Base-by-base conservation (phyloP, 2,329 filamentous ascomycete species). In the Fusarium torulosum region DNA sequence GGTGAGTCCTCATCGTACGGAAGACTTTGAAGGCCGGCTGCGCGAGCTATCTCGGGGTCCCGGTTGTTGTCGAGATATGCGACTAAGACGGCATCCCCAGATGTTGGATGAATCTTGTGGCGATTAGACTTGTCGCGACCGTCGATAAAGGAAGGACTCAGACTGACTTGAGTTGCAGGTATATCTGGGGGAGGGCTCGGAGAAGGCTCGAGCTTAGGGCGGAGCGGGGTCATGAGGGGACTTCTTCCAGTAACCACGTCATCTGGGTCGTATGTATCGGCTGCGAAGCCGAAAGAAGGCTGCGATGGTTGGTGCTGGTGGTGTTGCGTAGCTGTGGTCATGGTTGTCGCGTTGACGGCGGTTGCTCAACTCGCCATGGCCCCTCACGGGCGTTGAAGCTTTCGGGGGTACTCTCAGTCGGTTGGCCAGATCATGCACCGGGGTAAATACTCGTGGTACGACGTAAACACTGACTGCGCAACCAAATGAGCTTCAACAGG, bases 71-170 rank as follows among this genome's bases (percentile, higher is more conserved):
- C 86, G 81, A 94, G 84, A 76, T 84, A 82, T 58, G 81, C 79
- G 66, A 95, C 84, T 77, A 95, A 83, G 67, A 92, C 88, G 70
- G 83, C 86, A 84, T 91, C 88, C 71, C 86, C 87, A 75, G 86
- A 86, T 72, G 81, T 87, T 41, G 85, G 81, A 68, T 78, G 82
- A 64, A 84, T 79, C 85, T 87, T 88, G 72, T 75, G 81, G 67
- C 78, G 79, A 83, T 81, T 79, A 82, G 82, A 83, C 75, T 81
- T 82, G 76, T 78, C 75, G 85, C 84, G 71, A 83, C 70, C 69
- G 74, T 72, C 72, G 73, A 59, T 56, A 44, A 65, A 74, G 69
- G 58, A 66, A 71, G 72, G 64, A 67, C 67, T 72, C 53, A 73
- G 67, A 78, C 76, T 78, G 70, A 78, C 77, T 78, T 77, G 75